Conservation (phyloP, 306 rosid species). For the Trichosanthes truncata region DNA sequence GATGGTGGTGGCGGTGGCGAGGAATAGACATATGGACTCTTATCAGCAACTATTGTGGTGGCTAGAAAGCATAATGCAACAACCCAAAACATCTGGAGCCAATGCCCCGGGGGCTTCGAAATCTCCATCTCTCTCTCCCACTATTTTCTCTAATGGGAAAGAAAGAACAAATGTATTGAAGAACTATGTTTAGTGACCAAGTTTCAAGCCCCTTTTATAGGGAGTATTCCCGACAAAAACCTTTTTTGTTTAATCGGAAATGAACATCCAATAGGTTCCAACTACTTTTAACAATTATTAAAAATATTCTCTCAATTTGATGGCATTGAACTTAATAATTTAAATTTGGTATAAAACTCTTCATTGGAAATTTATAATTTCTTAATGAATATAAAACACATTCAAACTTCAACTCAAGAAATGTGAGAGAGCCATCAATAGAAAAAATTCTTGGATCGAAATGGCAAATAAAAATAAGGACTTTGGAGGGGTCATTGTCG, state of each 20-base stretch:
- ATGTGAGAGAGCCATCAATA: neutral
- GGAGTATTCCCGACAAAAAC: neutral
- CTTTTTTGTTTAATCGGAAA: neutral
- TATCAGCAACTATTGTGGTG: neutral
- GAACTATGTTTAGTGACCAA: neutral
- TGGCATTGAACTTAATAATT: neutral
- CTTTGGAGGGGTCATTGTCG: neutral
- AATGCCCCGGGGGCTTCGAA: neutral
- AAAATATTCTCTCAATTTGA: neutral
- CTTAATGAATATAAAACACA: too few species aligned
- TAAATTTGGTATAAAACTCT: too few species aligned
- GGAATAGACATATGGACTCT: neutral
- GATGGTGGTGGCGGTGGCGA: neutral
- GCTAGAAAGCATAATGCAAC: neutral
- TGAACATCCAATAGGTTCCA: neutral
- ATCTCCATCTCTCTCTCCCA: neutral
- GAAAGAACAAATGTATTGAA: neutral
- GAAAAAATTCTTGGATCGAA: neutral
- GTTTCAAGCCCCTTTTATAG: neutral
- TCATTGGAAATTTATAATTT: too few species aligned
- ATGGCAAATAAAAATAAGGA: neutral
- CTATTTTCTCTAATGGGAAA: neutral
- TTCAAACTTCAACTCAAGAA: neutral
- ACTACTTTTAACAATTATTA: neutral
- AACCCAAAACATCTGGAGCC: neutral